Evolutionary conservation across 148 eudicot species (phyloP).

Genomic region (Persicaria tinctoria): DNA sequence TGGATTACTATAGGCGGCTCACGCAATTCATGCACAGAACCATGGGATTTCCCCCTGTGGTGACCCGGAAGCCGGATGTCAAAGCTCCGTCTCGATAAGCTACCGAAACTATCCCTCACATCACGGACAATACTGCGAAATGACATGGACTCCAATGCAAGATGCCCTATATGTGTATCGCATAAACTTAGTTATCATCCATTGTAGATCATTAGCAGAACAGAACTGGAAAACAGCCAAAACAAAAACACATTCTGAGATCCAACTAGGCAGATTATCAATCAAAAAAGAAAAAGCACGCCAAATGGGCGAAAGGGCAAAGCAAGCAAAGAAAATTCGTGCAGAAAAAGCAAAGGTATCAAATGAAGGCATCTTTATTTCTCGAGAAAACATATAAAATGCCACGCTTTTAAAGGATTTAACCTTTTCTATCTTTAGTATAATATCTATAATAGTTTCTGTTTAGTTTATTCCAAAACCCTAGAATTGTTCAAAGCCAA

Average conservation of each 20-base stretch:
- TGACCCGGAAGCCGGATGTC: slow-evolving; percentile 60
- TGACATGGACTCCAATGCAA: slow-evolving; percentile 40
- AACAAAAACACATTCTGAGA: slow-evolving; percentile 1
- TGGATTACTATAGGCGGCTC: slow-evolving; percentile 57
- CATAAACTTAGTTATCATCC: slow-evolving; percentile 3
- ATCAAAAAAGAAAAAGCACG: slow-evolving; percentile 1
- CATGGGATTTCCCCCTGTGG: slow-evolving; percentile 69
- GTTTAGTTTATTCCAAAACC: slow-evolving; percentile 2
- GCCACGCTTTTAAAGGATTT: slow-evolving; percentile 6
- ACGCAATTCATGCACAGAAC: slow-evolving; percentile 70
- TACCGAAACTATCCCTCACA: slow-evolving; percentile 78
- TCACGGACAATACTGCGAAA: slow-evolving; percentile 87
- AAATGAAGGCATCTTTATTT: slow-evolving; percentile 5
- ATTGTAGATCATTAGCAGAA: neutral
- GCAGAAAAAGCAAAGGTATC: slow-evolving; percentile 6
- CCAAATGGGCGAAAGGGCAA: slow-evolving; percentile 1
- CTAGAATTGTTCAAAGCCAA: slow-evolving; percentile 10
- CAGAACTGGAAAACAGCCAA: slow-evolving; percentile 2
- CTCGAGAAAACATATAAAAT: slow-evolving; percentile 5
- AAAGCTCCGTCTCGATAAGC: slow-evolving; percentile 78
- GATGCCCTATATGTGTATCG: neutral
- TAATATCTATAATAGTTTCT: neutral
- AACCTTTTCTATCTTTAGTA: neutral
- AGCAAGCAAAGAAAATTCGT: neutral
- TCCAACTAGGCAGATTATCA: slow-evolving; percentile 5